Conservation (phyloP, 1,139 yeast species). For the Suhomyces taliae region DNA sequence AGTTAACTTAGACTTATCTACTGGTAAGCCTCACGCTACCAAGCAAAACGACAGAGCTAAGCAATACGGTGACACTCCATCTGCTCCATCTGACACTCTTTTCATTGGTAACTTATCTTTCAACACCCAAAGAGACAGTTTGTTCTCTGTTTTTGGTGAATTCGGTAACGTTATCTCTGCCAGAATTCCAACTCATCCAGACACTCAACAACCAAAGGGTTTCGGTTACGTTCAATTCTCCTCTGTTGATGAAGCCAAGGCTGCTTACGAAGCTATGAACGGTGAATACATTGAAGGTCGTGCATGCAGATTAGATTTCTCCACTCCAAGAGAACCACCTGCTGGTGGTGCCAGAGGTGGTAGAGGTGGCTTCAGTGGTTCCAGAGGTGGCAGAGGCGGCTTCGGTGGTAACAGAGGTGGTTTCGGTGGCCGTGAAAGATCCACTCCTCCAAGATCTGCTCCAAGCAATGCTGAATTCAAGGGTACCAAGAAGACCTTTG, state of each 20-base stretch:
- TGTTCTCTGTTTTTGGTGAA: constrained; percentile 70
- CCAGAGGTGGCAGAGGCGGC: constrained; percentile 46
- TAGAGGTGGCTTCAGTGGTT: constrained; percentile 33
- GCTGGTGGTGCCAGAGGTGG: constrained; percentile 20
- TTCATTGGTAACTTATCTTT: constrained; percentile 95
- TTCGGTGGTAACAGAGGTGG: constrained; percentile 20
- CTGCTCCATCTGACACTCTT: constrained; percentile 91
- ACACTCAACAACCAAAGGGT: constrained; percentile 98
- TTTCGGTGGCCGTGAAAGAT: constrained; percentile 45
- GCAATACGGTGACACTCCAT: constrained; percentile 85
- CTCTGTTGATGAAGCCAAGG: constrained; percentile 84
- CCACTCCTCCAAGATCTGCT: constrained; percentile 57
- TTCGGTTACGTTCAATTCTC: constrained; percentile 95
- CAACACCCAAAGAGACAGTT: constrained; percentile 76
- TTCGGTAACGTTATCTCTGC: constrained; percentile 83
- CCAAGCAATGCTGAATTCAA: constrained; percentile 62
- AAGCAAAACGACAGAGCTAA: constrained; percentile 73
- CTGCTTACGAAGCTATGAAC: constrained; percentile 82
- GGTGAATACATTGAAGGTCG: constrained; percentile 91
- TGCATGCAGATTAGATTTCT: constrained; percentile 91
- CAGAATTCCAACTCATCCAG: constrained; percentile 97
- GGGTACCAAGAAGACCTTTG: constrained; percentile 79
- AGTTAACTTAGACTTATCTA: constrained; percentile 88
- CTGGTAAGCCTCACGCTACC: constrained; percentile 67
- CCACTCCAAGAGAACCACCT: constrained; percentile 74